Percentiles rank a stretch among this genome's conserved stretches.
Conservation (phyloP, 495 filamentous ascomycete species). For the Tetracladium setigerum region DNA sequence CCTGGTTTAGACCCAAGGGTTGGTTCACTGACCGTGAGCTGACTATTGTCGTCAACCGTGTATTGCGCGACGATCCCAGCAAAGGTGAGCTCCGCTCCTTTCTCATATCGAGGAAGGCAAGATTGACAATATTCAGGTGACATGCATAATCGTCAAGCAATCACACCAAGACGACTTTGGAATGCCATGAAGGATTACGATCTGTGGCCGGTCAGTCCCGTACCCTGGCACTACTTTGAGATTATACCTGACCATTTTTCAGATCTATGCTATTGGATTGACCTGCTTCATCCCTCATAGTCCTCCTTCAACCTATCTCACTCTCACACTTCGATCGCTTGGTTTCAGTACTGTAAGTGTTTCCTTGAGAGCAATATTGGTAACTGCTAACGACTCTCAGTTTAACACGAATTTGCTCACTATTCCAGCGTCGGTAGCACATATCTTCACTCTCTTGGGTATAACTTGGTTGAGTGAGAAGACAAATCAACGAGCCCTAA, state of each 20-base stretch:
- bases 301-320: constrained; percentile 50
- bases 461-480: constrained; percentile 52
- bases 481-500: constrained; percentile 46
- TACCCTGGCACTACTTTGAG: too few species aligned
- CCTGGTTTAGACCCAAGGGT: constrained; percentile 59
- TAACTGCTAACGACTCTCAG: not conserved
- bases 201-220: constrained; percentile 59
- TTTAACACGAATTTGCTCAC: constrained; percentile 63
- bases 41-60: constrained; percentile 65
- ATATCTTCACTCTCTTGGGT: constrained; percentile 40
- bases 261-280: constrained; percentile 61
- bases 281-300: constrained; percentile 45
- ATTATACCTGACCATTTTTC: too few species aligned
- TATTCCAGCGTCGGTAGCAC: constrained; percentile 48
- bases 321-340: constrained; percentile 47
- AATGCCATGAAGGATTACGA: constrained; percentile 58
- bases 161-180: constrained; percentile 51
- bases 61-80: constrained; percentile 64
- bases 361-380: not conserved
- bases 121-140: constrained; percentile 19
- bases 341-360: constrained; percentile 46
- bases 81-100: constrained; percentile 29
- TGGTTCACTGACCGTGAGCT: constrained; percentile 66
- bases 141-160: constrained; percentile 53
- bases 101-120: too few species aligned